Base-by-base conservation (phyloP, 805 yeast genomes). In the Saccharomyces eubayanus region DNA sequence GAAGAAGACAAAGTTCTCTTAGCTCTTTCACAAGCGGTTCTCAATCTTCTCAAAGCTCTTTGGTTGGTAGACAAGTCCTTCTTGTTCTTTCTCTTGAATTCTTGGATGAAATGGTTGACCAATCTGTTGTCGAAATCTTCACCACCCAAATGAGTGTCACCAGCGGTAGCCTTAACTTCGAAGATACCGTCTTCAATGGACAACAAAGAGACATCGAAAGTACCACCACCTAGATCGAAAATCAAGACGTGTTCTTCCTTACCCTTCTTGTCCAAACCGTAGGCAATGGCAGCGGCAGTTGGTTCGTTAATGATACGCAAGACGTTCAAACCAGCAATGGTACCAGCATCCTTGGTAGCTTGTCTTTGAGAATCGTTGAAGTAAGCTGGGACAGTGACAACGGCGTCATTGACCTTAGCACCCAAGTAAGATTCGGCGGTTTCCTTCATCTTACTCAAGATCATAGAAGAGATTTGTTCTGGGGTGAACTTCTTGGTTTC, bases 21-120 rank as follows among this genome's bases (percentile, higher is more conserved):
- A 62, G 98, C 98, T 78, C 98, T 87, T 82, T 91, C 98, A 80
- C 96, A 90, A 67, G 97, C 97, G 64, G 97, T 91, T 84, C 97
- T 87, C 75, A 91, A 83, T 85, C 97, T 89, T 83, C 98, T 89
- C 73, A 92, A 81, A 60, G 98, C 95, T 82, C 98, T 89, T 81
- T 90, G 96, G 85, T 91, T 90, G 67, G 82, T 63, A 52, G 96
- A 82, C 62, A 92, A 77, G 74, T 92, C 98, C 82, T 89, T 89
- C 86, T 89, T 89, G 85, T 88, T 82, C 84, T 92, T 91, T 81
- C 97, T 85, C 89, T 92, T 91, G 86, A 91, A 92, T 79, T 92
- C 97, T 72, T 82, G 84, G 63, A 85, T 88, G 73, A 91, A 91
- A 82, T 84, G 92, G 81, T 81, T 89, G 63, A 91, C 97, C 72